phyloP scores from a whole-genome alignment of 2,329 filamentous ascomycete genomes.

The Talaromyces funiculosus region DNA sequence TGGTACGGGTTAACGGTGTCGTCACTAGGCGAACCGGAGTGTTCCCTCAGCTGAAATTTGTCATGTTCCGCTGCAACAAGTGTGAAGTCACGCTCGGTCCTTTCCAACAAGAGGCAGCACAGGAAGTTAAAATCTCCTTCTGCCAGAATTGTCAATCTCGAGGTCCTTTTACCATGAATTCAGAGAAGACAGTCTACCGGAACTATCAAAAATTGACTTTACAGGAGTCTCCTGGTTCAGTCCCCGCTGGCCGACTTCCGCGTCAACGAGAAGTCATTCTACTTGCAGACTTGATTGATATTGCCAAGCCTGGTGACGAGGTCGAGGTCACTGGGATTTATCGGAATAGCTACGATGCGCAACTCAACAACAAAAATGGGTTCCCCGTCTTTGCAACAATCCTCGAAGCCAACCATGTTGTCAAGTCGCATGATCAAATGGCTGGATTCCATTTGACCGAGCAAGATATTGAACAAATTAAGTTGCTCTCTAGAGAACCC shows the following conservation, averaged over 20 bases:
- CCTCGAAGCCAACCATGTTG: slow-evolving; percentile 91
- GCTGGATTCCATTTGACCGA: slow-evolving; percentile 94
- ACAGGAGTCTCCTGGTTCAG: slow-evolving; percentile 94
- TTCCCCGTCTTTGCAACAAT: slow-evolving; percentile 98
- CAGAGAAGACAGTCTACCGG: slow-evolving; percentile 94
- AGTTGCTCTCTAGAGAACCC: slow-evolving; percentile 78
- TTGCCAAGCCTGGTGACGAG: slow-evolving; percentile 93
- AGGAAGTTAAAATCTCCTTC: slow-evolving; percentile 92
- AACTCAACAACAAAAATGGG: slow-evolving; percentile 96
- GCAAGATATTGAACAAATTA: slow-evolving; percentile 87
- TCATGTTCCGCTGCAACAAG: slow-evolving; percentile 96
- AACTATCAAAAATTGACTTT: slow-evolving; percentile 98
- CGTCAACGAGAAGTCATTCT: slow-evolving; percentile 91
- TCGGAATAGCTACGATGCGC: slow-evolving; percentile 95
- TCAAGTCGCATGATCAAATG: slow-evolving; percentile 95
- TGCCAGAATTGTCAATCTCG: slow-evolving; percentile 95
- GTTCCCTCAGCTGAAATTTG: slow-evolving; percentile 95
- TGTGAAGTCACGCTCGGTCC: slow-evolving; percentile 88
- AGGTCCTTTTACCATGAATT: slow-evolving; percentile 91
- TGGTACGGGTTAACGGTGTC: slow-evolving; percentile 89
- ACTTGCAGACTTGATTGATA: slow-evolving; percentile 94
- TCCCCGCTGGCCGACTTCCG: slow-evolving; percentile 89
- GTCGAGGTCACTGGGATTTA: slow-evolving; percentile 97
- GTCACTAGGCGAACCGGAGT: slow-evolving; percentile 92
- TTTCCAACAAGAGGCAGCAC: slow-evolving; percentile 94